Base-by-base conservation (phyloP, 1,284 basidiomycete genomes). In the Ganoderma meredithae region DNA sequence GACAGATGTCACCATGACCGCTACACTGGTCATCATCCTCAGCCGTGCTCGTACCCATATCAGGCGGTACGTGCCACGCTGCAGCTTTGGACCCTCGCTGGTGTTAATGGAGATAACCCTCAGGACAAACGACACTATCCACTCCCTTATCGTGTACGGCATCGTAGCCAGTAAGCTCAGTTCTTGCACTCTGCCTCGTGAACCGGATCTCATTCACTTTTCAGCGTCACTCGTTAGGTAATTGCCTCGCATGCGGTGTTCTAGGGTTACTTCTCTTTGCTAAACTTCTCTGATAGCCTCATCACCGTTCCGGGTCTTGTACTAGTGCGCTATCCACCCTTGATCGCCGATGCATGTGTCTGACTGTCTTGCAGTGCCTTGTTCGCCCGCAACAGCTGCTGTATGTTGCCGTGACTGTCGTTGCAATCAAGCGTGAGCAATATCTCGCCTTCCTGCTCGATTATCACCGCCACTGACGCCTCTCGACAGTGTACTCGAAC, bases 181-280 rank as follows among this genome's bases (percentile, higher is more conserved):
- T 13, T 27, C 47, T 55, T 17, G 10, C 44, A 22, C 44, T n/a
- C 9, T 1, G 9, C 44, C 10, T 33, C 27, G 19, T 8, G 52
- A 19, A 9, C 31, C 8, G 15, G 31, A 31, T 27, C 52, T 55
- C 27, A 55, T 55, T 33, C 13, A 15, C 15, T 33, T 55, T 55
- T 6, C 52, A 55, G 52, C 52, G 27, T 55, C 52, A 17, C 52
- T 55, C 31, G 52, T 55, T 33, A 55, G 52, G 52, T 55, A 55
- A 55, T 15, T 55, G 13, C 31, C 52, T 55, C 31, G 47, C 47
- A 25, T 22, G 22, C 47, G 22, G 10, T 25, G 3, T 19, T 33
- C 52, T 19, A 12, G 31, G 31, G 27, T 8, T 31, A 15, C 15
- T 33, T 55, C 27, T 15, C 10, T 31, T 17, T 31, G 25, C 52